A percentile compares a stretch with the other conserved stretches of the same genome.
Evolutionary conservation across 768 basidiomycete species (phyloP).

Genomic region (Strobilomyces echinocephalus): DNA sequence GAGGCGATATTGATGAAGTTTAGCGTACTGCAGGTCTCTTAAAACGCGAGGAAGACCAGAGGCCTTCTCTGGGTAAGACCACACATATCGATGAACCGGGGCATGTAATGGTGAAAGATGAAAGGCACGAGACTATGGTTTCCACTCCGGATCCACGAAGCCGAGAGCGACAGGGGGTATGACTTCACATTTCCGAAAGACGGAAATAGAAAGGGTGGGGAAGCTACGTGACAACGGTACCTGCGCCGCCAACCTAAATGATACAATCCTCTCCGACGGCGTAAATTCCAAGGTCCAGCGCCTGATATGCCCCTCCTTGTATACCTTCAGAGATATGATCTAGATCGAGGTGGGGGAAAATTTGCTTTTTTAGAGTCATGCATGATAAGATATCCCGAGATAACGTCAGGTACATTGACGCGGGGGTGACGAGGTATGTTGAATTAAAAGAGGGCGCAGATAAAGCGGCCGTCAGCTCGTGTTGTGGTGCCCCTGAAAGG

Average conservation of each 20-base stretch:
- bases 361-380: constrained; percentile 17
- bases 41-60: neutral
- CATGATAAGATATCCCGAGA: constrained; percentile 18
- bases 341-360: constrained; percentile 37
- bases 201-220: neutral
- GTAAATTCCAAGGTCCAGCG: constrained; percentile 33
- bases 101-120: neutral
- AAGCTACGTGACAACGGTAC: constrained; percentile 1
- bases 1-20: too few relatives aligned
- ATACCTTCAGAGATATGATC: constrained; percentile 34
- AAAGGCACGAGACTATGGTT: neutral
- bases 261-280: constrained; percentile 15
- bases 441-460: constrained; percentile 2
- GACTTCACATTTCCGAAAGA: neutral
- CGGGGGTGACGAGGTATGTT: constrained; percentile 30
- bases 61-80: neutral
- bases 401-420: constrained; percentile 23
- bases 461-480: constrained; percentile 17
- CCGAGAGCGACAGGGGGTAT: neutral
- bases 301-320: constrained; percentile 26
- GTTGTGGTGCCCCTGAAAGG: constrained; percentile 26
- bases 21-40: too few relatives aligned
- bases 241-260: neutral
- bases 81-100: neutral
- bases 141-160: neutral